These are phyloP conservation scores for Clausena lansium DNA, from an alignment of 345 rosid genomes.

Conservation along the genomic window DNA sequence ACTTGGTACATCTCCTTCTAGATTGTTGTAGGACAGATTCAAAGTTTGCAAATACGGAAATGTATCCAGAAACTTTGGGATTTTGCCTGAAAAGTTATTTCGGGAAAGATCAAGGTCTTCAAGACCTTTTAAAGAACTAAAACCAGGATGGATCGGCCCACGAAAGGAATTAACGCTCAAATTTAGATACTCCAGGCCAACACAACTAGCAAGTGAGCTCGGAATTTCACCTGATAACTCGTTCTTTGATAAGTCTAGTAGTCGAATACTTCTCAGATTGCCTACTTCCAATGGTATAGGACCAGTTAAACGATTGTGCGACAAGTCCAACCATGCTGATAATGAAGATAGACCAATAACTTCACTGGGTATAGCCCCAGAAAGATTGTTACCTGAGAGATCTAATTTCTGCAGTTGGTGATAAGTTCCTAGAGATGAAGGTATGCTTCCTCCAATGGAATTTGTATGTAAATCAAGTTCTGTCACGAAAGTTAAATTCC, in stretches of 20 bases:
- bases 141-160: constrained; percentile 21
- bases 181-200: constrained; percentile 15
- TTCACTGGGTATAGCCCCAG: constrained; percentile 19
- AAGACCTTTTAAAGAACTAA: constrained; percentile 17
- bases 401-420: constrained; percentile 21
- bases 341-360: constrained; percentile 26
- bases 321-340: constrained; percentile 20
- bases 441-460: constrained; percentile 35
- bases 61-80: constrained; percentile 21
- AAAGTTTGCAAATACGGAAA: constrained; percentile 9
- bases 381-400: constrained; percentile 8
- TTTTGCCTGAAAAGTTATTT: constrained; percentile 27
- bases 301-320: constrained; percentile 18
- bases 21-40: constrained; percentile 25
- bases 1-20: constrained; percentile 25
- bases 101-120: constrained; percentile 27
- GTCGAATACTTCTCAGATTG: constrained; percentile 13
- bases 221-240: constrained; percentile 29
- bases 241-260: constrained; percentile 17
- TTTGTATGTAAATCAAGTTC: constrained; percentile 21
- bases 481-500: constrained; percentile 35
- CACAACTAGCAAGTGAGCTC: constrained; percentile 22
- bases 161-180: constrained; percentile 15
- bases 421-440: constrained; percentile 32
- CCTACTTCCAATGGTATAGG: constrained; percentile 17